Conservation (phyloP, 2,329 filamentous ascomycete genomes). For the Penicillium sp. region DNA sequence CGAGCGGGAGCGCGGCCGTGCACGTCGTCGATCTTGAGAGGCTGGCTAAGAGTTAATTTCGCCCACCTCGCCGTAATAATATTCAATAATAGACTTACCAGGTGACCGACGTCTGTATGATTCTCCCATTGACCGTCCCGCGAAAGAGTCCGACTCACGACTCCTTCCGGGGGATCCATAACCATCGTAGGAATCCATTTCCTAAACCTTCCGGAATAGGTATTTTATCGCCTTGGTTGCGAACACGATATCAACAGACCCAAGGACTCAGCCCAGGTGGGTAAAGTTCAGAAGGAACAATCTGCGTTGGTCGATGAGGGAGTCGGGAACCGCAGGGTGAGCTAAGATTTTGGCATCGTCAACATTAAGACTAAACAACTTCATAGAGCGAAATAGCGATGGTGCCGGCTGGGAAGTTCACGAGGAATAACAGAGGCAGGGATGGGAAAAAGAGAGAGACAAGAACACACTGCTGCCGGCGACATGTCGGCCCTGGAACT, state of each 20-base stretch:
- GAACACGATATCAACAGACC: not conserved
- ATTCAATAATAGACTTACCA: constrained; percentile 27
- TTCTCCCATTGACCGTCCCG: constrained; percentile 29
- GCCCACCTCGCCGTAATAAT: not conserved
- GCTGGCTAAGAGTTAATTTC: constrained; percentile 12
- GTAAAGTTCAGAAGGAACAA: not conserved
- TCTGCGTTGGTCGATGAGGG: constrained; percentile 1
- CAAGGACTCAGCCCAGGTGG: not conserved
- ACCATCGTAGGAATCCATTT: constrained; percentile 43
- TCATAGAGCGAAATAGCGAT: constrained; percentile 17
- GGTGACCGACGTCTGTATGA: constrained; percentile 41
- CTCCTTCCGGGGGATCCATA: constrained; percentile 39
- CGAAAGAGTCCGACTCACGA: constrained; percentile 35
- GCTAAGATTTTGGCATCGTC: constrained; percentile 33
- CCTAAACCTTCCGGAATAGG: not conserved
- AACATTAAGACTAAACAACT: constrained; percentile 31
- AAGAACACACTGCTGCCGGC: constrained; percentile 16
- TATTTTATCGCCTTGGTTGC: not conserved
- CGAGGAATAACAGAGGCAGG: constrained; percentile 19
- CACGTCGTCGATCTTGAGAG: constrained; percentile 39
- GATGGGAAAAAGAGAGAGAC: constrained; percentile 17
- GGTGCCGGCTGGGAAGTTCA: constrained; percentile 19
- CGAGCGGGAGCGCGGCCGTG: constrained; percentile 50
- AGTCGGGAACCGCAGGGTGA: constrained; percentile 13
- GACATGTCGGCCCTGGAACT: constrained; percentile 10